A percentile compares a stretch with the other conserved stretches of the same genome.
These are phyloP conservation scores for Pleurotus ostreatus DNA, from an alignment of 768 basidiomycete genomes.

Conservation along the genomic window DNA sequence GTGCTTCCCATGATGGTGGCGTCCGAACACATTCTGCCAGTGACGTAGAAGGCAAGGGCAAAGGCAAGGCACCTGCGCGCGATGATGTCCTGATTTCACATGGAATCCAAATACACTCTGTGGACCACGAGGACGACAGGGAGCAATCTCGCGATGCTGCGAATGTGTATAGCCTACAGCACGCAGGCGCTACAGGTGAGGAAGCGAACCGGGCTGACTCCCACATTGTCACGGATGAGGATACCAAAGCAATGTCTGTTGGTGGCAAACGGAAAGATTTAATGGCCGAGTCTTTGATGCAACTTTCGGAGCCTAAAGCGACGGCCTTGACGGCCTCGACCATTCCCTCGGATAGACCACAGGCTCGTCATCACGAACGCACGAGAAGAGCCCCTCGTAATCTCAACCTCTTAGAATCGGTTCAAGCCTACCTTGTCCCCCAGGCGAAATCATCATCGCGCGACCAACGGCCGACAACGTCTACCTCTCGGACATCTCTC, in stretches of 20 bases:
- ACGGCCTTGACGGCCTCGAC: background rate
- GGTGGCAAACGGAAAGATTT: too few relatives aligned
- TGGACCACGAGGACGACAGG: background rate
- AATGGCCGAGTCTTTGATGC: too few relatives aligned
- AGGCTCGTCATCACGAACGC: background rate
- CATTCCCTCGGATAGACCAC: background rate
- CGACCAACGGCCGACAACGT: background rate
- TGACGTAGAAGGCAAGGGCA: conserved; percentile 2
- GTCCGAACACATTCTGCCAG: background rate
- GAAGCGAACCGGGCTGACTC: too few relatives aligned
- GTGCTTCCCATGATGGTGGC: background rate
- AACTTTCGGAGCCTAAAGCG: too few relatives aligned
- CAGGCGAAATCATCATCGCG: background rate
- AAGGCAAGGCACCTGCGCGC: background rate
- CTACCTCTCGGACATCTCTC: conserved; percentile 12
- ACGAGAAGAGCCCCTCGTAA: conserved; percentile 24
- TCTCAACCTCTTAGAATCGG: conserved; percentile 41
- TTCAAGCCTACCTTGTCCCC: conserved; percentile 41
- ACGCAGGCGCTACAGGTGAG: too few relatives aligned
- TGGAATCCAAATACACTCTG: background rate
- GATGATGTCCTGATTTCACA: too few relatives aligned
- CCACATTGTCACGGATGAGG: too few relatives aligned
- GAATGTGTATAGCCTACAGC: too few relatives aligned
- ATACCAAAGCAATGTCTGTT: too few relatives aligned
- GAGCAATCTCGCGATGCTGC: background rate